Evolutionary conservation across 768 basidiomycete species (phyloP).

Genomic region (Xerocomellus dryophilus): DNA sequence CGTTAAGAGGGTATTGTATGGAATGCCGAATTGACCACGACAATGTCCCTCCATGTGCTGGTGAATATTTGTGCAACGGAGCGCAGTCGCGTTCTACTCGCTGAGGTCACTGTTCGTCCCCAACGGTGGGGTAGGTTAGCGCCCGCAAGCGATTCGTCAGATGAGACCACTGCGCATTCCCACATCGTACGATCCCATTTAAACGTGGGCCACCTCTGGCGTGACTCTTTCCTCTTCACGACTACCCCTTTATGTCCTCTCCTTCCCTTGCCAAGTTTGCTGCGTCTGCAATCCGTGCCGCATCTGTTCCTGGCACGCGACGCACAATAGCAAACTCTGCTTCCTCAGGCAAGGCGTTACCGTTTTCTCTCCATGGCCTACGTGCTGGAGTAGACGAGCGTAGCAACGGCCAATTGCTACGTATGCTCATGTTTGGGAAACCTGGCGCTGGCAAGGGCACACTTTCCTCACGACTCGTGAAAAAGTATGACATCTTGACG

Average conservation of each 20-base stretch:
- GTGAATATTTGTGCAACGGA: too few relatives aligned
- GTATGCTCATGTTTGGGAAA: slow-evolving; percentile 59
- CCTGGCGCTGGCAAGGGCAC: slow-evolving; percentile 84
- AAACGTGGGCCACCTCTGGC: slow-evolving; percentile 3
- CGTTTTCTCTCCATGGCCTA: slow-evolving; percentile 49
- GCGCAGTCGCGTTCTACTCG: too few relatives aligned
- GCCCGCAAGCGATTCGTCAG: not conserved
- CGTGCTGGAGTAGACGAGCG: slow-evolving; percentile 29
- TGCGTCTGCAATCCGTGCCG: slow-evolving; percentile 10
- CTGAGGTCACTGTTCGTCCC: too few relatives aligned
- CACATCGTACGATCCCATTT: slow-evolving; percentile 25
- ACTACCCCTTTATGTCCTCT: slow-evolving; percentile 17
- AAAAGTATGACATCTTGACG: slow-evolving; percentile 75
- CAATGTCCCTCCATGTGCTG: too few relatives aligned
- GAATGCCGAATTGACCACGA: too few relatives aligned
- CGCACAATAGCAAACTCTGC: slow-evolving; percentile 32
- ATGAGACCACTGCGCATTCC: slow-evolving; percentile 6
- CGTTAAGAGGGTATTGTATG: too few relatives aligned
- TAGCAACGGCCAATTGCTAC: slow-evolving; percentile 30
- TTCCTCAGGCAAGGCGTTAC: slow-evolving; percentile 40
- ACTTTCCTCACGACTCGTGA: slow-evolving; percentile 66
- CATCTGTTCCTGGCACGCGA: slow-evolving; percentile 11
- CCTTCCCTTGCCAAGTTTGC: slow-evolving; percentile 15
- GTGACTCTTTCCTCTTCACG: not conserved
- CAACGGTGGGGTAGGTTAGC: not conserved